Base-by-base conservation (phyloP, 805 yeast genomes). In the Lipomyces spencermartinsiae region DNA sequence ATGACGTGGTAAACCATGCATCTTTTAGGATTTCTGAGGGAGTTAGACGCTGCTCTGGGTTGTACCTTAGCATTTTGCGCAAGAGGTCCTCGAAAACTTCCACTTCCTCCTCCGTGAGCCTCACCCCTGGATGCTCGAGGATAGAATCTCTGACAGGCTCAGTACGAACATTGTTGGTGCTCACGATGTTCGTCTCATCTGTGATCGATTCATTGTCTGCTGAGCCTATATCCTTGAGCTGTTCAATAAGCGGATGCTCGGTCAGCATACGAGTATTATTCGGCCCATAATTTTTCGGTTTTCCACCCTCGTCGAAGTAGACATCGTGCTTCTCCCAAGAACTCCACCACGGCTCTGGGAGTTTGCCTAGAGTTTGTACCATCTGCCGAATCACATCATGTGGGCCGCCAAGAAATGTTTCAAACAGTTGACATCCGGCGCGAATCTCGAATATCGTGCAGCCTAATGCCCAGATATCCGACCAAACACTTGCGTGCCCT, bases 301-400 rank as follows among this genome's bases (percentile, higher is more conserved):
- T 53, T 10, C 56, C 56, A 22, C 2, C 31, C 12, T 51, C 55
- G n/a, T 51, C 55, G 55, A 51, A 51, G 55, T 51, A 19, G 12
- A 12, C 12, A 16, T 53, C 0, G 31, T 31, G 33, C 33, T 5
- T 22, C 7, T 53, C 56, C 56, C 56, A 53, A 14, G 56, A 53
- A 53, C 56, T 53, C 56, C 56, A 53, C 56, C 56, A 53, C 33
- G 33, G 56, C 4, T 53, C 56, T n/a, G 56, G 56, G 56, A 53
- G 31, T 53, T 53, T 53, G 14, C 56, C 56, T 4, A 53, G 25
- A 19, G 31, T 53, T 5, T 29, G 14, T 53, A 19, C 56, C n/a
- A 53, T 53, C 29, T 53, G 56, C 33, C 33, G 33, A 22, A 53
- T 9, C 9, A 53, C 56, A 3, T 53, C 56, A 22, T 8, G 14